Evolutionary conservation across 1,284 basidiomycete species (phyloP).

Genomic region (Tylopilus sp.): DNA sequence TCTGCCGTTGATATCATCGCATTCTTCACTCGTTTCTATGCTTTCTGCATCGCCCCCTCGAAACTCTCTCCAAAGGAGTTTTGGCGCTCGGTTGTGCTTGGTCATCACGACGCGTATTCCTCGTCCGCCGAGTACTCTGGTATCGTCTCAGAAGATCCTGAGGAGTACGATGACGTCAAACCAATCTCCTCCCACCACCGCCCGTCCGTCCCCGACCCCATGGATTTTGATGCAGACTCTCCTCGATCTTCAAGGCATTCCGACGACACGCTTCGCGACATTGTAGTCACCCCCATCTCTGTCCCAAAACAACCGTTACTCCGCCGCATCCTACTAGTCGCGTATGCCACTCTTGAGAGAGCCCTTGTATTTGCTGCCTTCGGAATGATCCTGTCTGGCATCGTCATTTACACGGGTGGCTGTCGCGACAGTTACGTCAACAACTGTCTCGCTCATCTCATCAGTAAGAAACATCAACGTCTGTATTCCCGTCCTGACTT

Average conservation of each 20-base stretch:
- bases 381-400: constrained; percentile 60
- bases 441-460: constrained; percentile 87
- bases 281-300: constrained; percentile 21
- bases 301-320: constrained; percentile 31
- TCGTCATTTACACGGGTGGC: constrained; percentile 78
- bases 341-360: constrained; percentile 58
- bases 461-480: constrained; percentile 53
- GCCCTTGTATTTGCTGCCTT: constrained; percentile 67
- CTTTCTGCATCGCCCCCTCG: constrained; percentile 44
- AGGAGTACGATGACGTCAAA: constrained; percentile 46
- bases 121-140: constrained; percentile 48
- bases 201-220: constrained; percentile 52
- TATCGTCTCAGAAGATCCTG: constrained; percentile 52
- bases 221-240: constrained; percentile 47
- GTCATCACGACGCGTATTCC: constrained; percentile 32
- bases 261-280: constrained; percentile 62
- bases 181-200: constrained; percentile 20
- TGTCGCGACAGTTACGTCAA: constrained; percentile 77
- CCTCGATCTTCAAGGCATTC: constrained; percentile 47
- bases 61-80: constrained; percentile 46
- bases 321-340: constrained; percentile 39
- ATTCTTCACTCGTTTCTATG: constrained; percentile 45
- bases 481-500: constrained; percentile 5
- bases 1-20: constrained; percentile 56
- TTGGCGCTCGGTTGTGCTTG: constrained; percentile 55